A percentile compares a stretch with the other conserved stretches of the same genome.
Conservation (phyloP, 179 eudicot species). For the Amaranthus tricolor region DNA sequence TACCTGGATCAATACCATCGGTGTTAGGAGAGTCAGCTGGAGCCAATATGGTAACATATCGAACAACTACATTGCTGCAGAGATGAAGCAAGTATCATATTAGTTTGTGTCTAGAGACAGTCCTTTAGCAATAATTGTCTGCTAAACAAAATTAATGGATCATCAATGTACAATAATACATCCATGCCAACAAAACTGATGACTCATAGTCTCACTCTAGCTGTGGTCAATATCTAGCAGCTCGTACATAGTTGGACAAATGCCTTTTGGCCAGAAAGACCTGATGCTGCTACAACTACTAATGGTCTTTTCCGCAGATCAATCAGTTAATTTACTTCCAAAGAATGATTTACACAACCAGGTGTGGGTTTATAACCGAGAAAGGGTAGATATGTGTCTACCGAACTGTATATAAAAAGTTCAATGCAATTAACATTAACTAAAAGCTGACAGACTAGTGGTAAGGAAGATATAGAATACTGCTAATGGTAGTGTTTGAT, state of each 20-base stretch:
- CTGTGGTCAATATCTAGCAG: not conserved
- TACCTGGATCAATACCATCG: constrained; percentile 98
- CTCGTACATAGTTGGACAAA: not conserved
- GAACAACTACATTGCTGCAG: constrained; percentile 79
- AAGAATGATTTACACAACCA: not conserved
- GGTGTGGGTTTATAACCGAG: too few species aligned
- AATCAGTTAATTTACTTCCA: not conserved
- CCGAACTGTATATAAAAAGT: too few species aligned
- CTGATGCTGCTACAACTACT: not conserved
- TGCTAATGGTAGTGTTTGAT: too few species aligned
- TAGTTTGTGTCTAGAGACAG: constrained; percentile 5
- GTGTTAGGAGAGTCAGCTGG: constrained; percentile 92
- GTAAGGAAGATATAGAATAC: too few species aligned
- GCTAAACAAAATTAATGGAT: not conserved
- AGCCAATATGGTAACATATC: constrained; percentile 75
- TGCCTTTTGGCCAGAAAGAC: not conserved
- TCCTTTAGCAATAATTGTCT: not conserved
- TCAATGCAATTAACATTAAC: too few species aligned
- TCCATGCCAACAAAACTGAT: not conserved
- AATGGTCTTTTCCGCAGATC: not conserved
- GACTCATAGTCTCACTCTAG: not conserved
- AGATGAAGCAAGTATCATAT: constrained; percentile 15
- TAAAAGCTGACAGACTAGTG: too few species aligned
- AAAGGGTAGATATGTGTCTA: too few species aligned
- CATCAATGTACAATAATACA: not conserved